These are phyloP conservation scores for Phialophora expanda DNA, from an alignment of 2,329 filamentous ascomycete species.

Conservation along the genomic window DNA sequence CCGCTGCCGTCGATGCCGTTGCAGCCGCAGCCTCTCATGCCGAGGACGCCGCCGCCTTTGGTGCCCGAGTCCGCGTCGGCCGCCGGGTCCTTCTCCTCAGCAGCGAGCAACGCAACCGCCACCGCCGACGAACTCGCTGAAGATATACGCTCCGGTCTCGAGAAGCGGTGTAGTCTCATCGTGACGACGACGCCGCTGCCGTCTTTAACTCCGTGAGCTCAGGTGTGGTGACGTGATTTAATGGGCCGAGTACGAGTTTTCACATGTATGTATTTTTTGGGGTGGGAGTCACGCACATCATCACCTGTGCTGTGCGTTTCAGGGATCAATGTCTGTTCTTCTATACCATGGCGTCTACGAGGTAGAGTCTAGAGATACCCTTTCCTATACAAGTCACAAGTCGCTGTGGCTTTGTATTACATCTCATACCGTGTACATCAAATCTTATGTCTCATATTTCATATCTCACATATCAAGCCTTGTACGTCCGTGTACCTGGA, in stretches of 20 bases:
- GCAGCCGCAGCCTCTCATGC: not conserved
- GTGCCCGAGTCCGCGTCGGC: not conserved
- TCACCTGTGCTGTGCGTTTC: no score
- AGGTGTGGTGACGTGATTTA: not conserved
- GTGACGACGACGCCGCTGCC: not conserved
- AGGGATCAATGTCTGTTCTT: no score
- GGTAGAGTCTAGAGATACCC: no score
- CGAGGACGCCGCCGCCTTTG: not conserved
- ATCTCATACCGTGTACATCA: not conserved
- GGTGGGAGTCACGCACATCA: no score
- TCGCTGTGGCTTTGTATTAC: not conserved
- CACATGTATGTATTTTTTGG: no score
- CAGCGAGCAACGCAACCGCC: not conserved
- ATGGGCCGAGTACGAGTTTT: not conserved
- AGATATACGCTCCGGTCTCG: not conserved
- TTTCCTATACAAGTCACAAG: not conserved
- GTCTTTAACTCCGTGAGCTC: not conserved
- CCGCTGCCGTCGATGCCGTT: not conserved
- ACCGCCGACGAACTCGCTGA: not conserved
- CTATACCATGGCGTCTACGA: no score
- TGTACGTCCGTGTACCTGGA: not conserved
- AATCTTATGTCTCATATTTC: not conserved
- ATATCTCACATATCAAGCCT: not conserved
- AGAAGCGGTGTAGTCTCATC: constrained; percentile 8
- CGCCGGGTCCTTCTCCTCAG: not conserved